Conservation (phyloP, 768 basidiomycete species). For the Lentinula boryana region DNA sequence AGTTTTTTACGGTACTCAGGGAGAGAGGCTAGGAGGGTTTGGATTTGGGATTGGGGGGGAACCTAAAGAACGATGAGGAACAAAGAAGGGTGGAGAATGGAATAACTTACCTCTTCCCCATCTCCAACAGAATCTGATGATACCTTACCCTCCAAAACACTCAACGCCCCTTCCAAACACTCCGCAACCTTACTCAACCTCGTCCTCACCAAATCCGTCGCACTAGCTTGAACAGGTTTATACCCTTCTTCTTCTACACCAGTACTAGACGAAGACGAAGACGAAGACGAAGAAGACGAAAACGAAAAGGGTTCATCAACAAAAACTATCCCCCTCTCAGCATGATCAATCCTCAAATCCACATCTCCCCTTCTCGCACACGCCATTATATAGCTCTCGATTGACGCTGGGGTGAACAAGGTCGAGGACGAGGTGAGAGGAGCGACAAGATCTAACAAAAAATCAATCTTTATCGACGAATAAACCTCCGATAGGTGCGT, state of each 20-base stretch:
- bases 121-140: neutral
- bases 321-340: constrained; percentile 78
- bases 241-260: constrained; percentile 21
- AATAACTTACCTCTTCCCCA: neutral
- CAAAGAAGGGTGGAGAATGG: neutral
- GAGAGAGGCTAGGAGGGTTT: constrained; percentile 39
- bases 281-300: constrained; percentile 8
- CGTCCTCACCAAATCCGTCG: constrained; percentile 67
- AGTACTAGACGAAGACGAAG: constrained; percentile 15
- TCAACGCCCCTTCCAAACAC: constrained; percentile 67
- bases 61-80: neutral
- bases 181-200: constrained; percentile 73
- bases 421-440: constrained; percentile 40
- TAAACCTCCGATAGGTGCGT: constrained; percentile 92
- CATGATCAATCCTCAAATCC: constrained; percentile 83
- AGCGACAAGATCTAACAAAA: constrained; percentile 71
- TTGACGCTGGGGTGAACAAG: constrained; percentile 65
- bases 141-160: constrained; percentile 31
- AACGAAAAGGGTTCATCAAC: constrained; percentile 42
- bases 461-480: constrained; percentile 73
- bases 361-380: constrained; percentile 86
- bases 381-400: constrained; percentile 91
- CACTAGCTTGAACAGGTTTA: constrained; percentile 59
- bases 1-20: constrained; percentile 75
- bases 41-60: neutral